Conservation (phyloP, 805 yeast genomes). For the Geotrichum ghanense region DNA sequence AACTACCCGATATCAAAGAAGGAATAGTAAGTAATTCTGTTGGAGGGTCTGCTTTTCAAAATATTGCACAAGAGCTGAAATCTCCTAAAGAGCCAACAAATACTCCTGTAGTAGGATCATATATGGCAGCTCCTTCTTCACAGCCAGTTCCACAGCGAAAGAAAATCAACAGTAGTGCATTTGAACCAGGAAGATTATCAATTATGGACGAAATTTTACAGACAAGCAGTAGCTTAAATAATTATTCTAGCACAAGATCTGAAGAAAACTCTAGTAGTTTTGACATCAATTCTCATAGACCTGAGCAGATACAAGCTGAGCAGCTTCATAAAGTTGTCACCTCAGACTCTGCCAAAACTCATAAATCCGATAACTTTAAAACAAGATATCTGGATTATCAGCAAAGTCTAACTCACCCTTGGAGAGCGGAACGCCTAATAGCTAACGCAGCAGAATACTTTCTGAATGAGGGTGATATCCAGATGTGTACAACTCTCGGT, state of each 20-base stretch:
- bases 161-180: not conserved
- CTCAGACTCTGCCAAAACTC: not conserved
- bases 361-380: not conserved
- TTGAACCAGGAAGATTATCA: not conserved
- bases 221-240: not conserved
- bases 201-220: not conserved
- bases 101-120: not conserved
- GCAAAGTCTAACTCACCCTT: conserved; percentile 31
- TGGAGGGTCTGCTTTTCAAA: not conserved
- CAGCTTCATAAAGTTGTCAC: not conserved
- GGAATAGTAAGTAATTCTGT: not conserved
- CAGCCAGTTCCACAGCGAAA: not conserved
- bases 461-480: conserved; percentile 49
- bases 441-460: conserved; percentile 43
- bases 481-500: conserved; percentile 47
- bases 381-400: conserved; percentile 1
- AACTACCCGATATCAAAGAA: not conserved
- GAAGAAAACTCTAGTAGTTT: not conserved
- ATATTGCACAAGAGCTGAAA: not conserved
- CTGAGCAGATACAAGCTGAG: not conserved
- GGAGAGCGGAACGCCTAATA: conserved; percentile 44
- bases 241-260: not conserved
- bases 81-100: not conserved
- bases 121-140: not conserved
- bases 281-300: not conserved